Evolutionary conservation across 1,284 basidiomycete genomes (phyloP).

Genomic region (Trichosporon inkin): DNA sequence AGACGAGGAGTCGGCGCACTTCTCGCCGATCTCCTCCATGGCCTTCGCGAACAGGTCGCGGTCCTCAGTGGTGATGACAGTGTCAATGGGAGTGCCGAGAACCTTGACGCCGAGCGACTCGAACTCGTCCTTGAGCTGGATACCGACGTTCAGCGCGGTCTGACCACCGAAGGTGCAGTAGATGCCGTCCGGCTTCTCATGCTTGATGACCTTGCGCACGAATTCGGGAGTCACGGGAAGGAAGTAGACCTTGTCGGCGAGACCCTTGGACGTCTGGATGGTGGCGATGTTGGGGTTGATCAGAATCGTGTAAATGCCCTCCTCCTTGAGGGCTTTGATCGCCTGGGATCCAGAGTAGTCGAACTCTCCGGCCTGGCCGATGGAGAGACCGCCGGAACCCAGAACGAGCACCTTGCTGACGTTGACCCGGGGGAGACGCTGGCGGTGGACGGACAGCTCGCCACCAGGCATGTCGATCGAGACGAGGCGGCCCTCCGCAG

Average conservation of each 20-base stretch:
- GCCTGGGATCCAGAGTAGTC: constrained; percentile 99
- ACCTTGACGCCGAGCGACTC: constrained; percentile 79
- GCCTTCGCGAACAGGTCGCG: constrained; percentile 87
- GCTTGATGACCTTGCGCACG: constrained; percentile 95
- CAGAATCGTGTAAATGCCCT: constrained; percentile 97
- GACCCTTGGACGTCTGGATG: constrained; percentile 93
- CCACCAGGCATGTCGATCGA: constrained; percentile 87
- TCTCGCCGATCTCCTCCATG: constrained; percentile 96
- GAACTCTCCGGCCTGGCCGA: constrained; percentile 98
- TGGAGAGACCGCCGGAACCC: constrained; percentile 95
- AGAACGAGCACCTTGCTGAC: constrained; percentile 94
- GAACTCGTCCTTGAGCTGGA: constrained; percentile 96
- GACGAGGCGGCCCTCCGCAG: constrained; percentile 61
- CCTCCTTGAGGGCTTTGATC: constrained; percentile 97
- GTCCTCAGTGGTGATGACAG: constrained; percentile 96
- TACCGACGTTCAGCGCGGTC: constrained; percentile 94
- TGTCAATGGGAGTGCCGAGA: constrained; percentile 93
- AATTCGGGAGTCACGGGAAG: constrained; percentile 97
- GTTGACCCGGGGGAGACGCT: constrained; percentile 65
- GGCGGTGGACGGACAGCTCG: constrained; percentile 68
- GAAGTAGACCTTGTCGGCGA: constrained; percentile 99
- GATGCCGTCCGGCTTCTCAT: constrained; percentile 97
- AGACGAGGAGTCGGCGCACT: constrained; percentile 77
- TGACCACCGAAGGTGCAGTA: constrained; percentile 99
- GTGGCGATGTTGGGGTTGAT: constrained; percentile 99